These are phyloP conservation scores for Opeltia flavorubescens DNA, from an alignment of 495 filamentous ascomycete species.

Conservation along the genomic window DNA sequence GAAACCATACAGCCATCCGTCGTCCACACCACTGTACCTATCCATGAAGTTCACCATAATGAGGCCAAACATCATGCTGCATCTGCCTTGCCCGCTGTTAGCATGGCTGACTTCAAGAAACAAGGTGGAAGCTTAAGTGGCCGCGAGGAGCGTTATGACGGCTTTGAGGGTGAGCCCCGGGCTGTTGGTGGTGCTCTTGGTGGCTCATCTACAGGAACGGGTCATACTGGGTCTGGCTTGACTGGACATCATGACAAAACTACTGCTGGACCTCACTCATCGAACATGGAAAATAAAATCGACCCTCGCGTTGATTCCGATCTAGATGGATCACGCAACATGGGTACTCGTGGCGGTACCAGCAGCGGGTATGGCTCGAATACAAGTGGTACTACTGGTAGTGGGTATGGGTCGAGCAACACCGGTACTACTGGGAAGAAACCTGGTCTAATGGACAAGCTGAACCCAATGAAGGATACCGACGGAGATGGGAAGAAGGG, in stretches of 20 bases:
- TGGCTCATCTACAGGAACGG: slow-evolving; percentile 8
- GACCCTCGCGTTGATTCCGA: slow-evolving; percentile 18
- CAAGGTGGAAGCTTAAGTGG: slow-evolving; percentile 41
- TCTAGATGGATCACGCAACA: slow-evolving; percentile 9
- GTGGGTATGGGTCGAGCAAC: slow-evolving; percentile 1
- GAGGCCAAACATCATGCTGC: slow-evolving; percentile 44
- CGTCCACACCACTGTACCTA: slow-evolving; percentile 51
- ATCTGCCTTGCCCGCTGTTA: slow-evolving; percentile 43
- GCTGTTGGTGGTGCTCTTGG: slow-evolving; percentile 26
- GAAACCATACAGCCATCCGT: slow-evolving; percentile 50
- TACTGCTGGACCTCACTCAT: slow-evolving; percentile 14
- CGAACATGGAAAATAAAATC: slow-evolving; percentile 14
- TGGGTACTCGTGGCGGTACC: slow-evolving; percentile 1
- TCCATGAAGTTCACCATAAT: slow-evolving; percentile 53
- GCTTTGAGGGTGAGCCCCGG: slow-evolving; percentile 41
- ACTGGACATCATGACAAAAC: slow-evolving; percentile 9
- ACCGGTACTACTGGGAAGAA: slow-evolving; percentile 15
- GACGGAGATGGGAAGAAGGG: slow-evolving; percentile 32
- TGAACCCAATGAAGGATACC: slow-evolving; percentile 33
- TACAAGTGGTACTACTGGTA: slow-evolving; percentile 13
- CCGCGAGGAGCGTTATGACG: slow-evolving; percentile 37
- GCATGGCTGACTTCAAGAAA: slow-evolving; percentile 43
- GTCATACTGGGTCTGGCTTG: slow-evolving; percentile 12
- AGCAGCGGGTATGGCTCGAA: too few relatives aligned
- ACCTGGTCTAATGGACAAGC: slow-evolving; percentile 27